Evolutionary conservation across 2,329 filamentous ascomycete species (phyloP).

Genomic region (Hymenoscyphus linearis): DNA sequence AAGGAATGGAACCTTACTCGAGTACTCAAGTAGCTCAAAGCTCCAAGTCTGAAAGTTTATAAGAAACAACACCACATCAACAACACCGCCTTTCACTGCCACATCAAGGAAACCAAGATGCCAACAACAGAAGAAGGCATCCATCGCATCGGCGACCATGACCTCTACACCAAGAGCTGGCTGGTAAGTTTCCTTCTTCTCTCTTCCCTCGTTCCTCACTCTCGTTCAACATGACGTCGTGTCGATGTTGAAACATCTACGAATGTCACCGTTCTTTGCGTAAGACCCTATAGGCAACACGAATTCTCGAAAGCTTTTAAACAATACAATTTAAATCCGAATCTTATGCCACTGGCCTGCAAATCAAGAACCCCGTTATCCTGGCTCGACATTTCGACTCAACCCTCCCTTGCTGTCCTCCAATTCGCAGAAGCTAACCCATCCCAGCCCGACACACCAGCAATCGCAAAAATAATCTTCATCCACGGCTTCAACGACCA

Average conservation of each 20-base stretch:
- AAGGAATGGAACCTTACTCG: too few relatives aligned
- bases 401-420: too few relatives aligned
- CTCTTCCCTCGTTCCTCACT: background rate
- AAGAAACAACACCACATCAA: too few relatives aligned
- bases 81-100: background rate
- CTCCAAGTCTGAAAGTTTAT: too few relatives aligned
- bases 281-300: too few relatives aligned
- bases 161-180: constrained; percentile 33
- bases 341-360: too few relatives aligned
- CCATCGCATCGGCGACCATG: constrained; percentile 26
- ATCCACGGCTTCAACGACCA: constrained; percentile 91
- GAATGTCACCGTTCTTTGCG: too few relatives aligned
- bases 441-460: constrained; percentile 24
- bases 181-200: constrained; percentile 19
- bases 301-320: too few relatives aligned
- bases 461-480: constrained; percentile 69
- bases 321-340: too few relatives aligned
- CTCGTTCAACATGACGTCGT: too few relatives aligned
- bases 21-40: background rate
- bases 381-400: background rate
- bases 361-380: too few relatives aligned
- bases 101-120: constrained; percentile 19
- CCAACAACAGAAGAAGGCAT: constrained; percentile 30
- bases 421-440: background rate
- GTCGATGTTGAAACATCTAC: too few relatives aligned